Evolutionary conservation across 2,329 filamentous ascomycete genomes (phyloP).

Genomic region (Thielaviopsis ethacetica): DNA sequence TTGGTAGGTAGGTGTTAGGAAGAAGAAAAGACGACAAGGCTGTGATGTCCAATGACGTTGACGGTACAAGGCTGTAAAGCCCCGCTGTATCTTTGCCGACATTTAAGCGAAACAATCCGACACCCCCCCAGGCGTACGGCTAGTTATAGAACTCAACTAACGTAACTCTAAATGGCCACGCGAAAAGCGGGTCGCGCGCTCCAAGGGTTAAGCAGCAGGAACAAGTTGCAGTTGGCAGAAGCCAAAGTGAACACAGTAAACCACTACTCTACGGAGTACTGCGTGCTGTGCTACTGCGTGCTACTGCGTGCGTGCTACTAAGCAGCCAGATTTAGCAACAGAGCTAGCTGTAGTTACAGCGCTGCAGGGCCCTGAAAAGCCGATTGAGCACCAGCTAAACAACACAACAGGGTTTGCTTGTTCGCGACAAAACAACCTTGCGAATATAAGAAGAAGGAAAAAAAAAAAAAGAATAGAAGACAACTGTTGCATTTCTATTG

Average conservation of each 20-base stretch:
- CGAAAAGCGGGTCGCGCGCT: too few species aligned
- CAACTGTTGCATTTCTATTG: not conserved
- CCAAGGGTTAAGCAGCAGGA: not conserved
- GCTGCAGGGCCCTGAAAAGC: too few species aligned
- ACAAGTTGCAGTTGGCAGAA: not conserved
- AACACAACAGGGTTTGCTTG: not conserved
- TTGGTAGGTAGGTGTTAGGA: too few species aligned
- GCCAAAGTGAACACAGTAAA: conserved; percentile 8
- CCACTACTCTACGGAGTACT: not conserved
- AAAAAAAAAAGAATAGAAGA: not conserved
- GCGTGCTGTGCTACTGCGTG: too few species aligned
- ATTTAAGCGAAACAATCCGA: not conserved
- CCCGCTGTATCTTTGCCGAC: not conserved
- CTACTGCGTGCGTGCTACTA: too few species aligned
- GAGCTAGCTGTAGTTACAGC: too few species aligned
- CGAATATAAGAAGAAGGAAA: not conserved
- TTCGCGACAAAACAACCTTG: not conserved
- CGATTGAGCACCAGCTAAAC: too few species aligned
- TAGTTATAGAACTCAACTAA: too few species aligned
- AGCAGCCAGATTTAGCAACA: too few species aligned
- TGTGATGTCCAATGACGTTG: not conserved
- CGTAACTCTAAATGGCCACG: too few species aligned
- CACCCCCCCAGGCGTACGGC: too few species aligned
- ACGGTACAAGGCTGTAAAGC: not conserved
- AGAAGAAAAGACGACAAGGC: not conserved